phyloP scores from a whole-genome alignment of 2,329 filamentous ascomycete genomes.

The Pezizomycotina sp. region DNA sequence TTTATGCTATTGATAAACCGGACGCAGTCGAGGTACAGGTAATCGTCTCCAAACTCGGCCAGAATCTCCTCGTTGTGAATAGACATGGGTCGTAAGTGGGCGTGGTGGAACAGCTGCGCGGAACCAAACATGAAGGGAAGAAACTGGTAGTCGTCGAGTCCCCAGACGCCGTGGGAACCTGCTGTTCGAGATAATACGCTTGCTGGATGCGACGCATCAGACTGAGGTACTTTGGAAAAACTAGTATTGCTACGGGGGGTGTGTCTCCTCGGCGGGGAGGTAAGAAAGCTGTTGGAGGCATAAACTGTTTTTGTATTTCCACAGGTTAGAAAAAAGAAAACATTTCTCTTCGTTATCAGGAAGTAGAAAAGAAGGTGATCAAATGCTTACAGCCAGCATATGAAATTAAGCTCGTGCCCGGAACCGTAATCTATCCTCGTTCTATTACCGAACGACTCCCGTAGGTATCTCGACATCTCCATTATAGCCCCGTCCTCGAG shows the following conservation, averaged over 20 bases:
- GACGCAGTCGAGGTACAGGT: constrained; percentile 82
- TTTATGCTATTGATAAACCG: constrained; percentile 86
- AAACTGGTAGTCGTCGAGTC: constrained; percentile 93
- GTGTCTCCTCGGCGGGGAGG: constrained; percentile 51
- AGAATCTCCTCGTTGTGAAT: constrained; percentile 81
- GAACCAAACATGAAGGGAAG: constrained; percentile 89
- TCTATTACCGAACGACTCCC: constrained; percentile 70
- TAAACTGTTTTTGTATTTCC: constrained; percentile 32
- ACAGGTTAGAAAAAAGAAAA: constrained; percentile 1
- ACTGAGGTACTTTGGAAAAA: constrained; percentile 67
- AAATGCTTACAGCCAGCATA: constrained; percentile 56
- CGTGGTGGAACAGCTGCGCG: constrained; percentile 72
- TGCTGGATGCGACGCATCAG: constrained; percentile 80
- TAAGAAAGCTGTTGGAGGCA: constrained; percentile 68
- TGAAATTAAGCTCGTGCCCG: constrained; percentile 92
- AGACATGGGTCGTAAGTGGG: constrained; percentile 56
- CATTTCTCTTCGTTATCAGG: neutral
- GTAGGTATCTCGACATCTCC: constrained; percentile 66
- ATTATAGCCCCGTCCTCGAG: constrained; percentile 37
- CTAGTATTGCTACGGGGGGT: constrained; percentile 52
- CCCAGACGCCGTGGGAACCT: constrained; percentile 95
- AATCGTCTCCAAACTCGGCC: constrained; percentile 71
- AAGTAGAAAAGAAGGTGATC: neutral
- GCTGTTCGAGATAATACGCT: constrained; percentile 91
- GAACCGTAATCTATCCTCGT: constrained; percentile 89